Evolutionary conservation across 2,329 filamentous ascomycete genomes (phyloP).

Genomic region (Nothopassalora personata): DNA sequence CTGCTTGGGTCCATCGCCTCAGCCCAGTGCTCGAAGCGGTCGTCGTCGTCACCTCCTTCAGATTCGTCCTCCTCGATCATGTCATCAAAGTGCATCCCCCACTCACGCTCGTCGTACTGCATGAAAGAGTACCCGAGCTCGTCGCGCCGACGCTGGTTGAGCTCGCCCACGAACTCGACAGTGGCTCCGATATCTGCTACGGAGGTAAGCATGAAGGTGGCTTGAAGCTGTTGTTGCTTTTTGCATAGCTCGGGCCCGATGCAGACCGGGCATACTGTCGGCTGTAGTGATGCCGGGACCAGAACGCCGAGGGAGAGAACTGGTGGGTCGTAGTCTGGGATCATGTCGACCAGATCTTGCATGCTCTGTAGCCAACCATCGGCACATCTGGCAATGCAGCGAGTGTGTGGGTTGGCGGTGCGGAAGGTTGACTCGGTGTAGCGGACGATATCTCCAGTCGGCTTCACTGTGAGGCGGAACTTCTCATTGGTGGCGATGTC

Average conservation of each 20-base stretch:
- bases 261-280: slow-evolving; percentile 26
- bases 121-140: slow-evolving; percentile 17
- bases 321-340: slow-evolving; percentile 19
- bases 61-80: slow-evolving; percentile 20
- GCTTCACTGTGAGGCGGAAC: slow-evolving; percentile 13
- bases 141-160: slow-evolving; percentile 17
- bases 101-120: slow-evolving; percentile 29
- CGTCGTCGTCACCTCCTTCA: slow-evolving; percentile 4
- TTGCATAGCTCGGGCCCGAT: slow-evolving; percentile 20
- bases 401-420: slow-evolving; percentile 2
- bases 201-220: slow-evolving; percentile 6
- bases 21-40: slow-evolving; percentile 18
- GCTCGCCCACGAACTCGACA: slow-evolving; percentile 12
- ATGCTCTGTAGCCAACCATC: slow-evolving; percentile 15
- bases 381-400: slow-evolving; percentile 10
- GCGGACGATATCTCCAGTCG: slow-evolving; percentile 20
- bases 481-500: slow-evolving; percentile 8
- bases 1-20: slow-evolving; percentile 25
- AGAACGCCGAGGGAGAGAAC: neutral
- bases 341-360: slow-evolving; percentile 11
- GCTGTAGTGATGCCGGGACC: slow-evolving; percentile 10
- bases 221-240: slow-evolving; percentile 23
- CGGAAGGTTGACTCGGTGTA: slow-evolving; percentile 7
- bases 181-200: slow-evolving; percentile 9
- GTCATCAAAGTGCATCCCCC: slow-evolving; percentile 23